Evolutionary conservation across 352 stramenopile genomes (phyloP).

Genomic region (Phytopythium cucurbitacearum): DNA sequence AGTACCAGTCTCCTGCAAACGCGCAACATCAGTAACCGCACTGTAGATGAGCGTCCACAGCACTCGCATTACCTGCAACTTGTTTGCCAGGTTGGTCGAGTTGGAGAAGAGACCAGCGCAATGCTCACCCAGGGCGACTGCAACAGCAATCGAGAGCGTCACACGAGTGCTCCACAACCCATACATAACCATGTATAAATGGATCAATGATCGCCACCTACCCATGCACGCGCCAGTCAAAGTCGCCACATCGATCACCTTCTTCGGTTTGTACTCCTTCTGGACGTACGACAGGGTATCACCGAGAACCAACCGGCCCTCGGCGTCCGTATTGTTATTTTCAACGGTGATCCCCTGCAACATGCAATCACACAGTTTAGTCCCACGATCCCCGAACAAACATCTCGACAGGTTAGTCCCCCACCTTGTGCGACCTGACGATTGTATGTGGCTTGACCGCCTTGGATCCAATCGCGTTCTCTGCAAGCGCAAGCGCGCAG

Average conservation of each 20-base stretch:
- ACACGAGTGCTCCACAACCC: neutral
- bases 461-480: slow-evolving; percentile 86
- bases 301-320: slow-evolving; percentile 88
- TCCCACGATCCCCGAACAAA: neutral
- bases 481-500: slow-evolving; percentile 65
- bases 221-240: slow-evolving; percentile 89
- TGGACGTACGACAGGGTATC: slow-evolving; percentile 89
- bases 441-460: slow-evolving; percentile 85
- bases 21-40: neutral
- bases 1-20: slow-evolving; percentile 38
- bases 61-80: slow-evolving; percentile 33
- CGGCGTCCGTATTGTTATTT: slow-evolving; percentile 92
- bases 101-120: slow-evolving; percentile 92
- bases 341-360: slow-evolving; percentile 81
- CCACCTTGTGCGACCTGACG: slow-evolving; percentile 82
- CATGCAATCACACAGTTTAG: neutral
- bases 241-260: slow-evolving; percentile 93
- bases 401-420: neutral
- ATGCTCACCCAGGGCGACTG: slow-evolving; percentile 84
- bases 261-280: slow-evolving; percentile 86
- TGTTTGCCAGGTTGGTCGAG: slow-evolving; percentile 73
- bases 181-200: neutral
- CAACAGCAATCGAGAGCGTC: neutral
- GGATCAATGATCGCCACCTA: slow-evolving; percentile 10
- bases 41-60: slow-evolving; percentile 2